Evolutionary conservation across 331 rosid genomes (phyloP).

Genomic region (Saraca asoca): DNA sequence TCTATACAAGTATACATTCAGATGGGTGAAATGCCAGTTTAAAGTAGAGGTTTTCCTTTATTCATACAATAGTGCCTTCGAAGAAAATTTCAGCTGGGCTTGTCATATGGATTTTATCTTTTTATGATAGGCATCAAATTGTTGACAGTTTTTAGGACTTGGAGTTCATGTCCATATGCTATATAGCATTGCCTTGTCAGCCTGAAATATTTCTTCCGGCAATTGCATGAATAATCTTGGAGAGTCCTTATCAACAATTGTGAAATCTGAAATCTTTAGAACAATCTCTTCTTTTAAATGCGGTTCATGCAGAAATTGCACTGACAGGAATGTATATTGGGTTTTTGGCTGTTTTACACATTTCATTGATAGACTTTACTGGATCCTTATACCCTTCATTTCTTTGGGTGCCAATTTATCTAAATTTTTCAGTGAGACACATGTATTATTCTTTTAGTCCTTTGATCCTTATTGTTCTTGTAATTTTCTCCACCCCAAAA

Average conservation of each 20-base stretch:
- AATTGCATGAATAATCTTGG: not conserved
- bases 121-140: not conserved
- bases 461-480: not conserved
- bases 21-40: too few species aligned
- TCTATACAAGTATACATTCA: too few species aligned
- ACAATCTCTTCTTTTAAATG: not conserved
- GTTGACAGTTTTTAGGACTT: not conserved
- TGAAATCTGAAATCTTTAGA: not conserved
- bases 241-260: not conserved
- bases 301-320: not conserved
- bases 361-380: too few species aligned
- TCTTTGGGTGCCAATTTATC: too few species aligned
- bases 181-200: not conserved
- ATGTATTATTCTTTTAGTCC: too few species aligned
- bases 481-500: not conserved
- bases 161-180: not conserved
- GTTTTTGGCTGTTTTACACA: not conserved
- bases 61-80: too few species aligned
- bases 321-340: not conserved
- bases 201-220: not conserved
- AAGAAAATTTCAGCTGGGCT: too few species aligned
- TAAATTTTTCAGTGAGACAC: too few species aligned
- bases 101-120: constrained; percentile 10
- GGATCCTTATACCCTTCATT: too few species aligned
- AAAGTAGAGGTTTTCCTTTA: too few species aligned